These are phyloP conservation scores for Tolypocladium endophyticum DNA, from an alignment of 2,329 filamentous ascomycete species.

Conservation along the genomic window DNA sequence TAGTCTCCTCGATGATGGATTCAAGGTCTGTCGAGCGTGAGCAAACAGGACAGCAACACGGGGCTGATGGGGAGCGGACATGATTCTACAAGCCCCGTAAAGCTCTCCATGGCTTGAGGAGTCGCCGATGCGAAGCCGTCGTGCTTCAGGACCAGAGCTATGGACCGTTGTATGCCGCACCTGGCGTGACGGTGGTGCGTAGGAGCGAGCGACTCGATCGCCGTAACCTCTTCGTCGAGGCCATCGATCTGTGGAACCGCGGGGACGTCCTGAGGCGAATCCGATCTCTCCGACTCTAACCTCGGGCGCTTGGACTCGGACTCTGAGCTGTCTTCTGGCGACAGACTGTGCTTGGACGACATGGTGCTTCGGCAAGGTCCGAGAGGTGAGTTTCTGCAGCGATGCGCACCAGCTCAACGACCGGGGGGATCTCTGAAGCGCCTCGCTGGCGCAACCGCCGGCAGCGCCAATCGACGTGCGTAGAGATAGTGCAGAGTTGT, in stretches of 20 bases:
- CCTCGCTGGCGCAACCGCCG: neutral
- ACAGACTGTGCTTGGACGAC: constrained; percentile 27
- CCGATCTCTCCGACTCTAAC: neutral
- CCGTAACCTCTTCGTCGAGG: too few relatives aligned
- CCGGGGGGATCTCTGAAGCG: neutral
- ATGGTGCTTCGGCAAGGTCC: constrained; percentile 7
- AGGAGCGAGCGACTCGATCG: constrained; percentile 10
- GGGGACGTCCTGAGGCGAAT: neutral
- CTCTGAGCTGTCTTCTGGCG: constrained; percentile 15
- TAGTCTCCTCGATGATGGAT: constrained; percentile 37
- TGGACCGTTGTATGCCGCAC: constrained; percentile 38
- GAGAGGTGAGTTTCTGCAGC: neutral
- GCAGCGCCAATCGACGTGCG: neutral
- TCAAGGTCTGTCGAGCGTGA: constrained; percentile 31
- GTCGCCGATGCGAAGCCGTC: constrained; percentile 47
- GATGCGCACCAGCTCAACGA: too few relatives aligned
- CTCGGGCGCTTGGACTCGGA: constrained; percentile 20
- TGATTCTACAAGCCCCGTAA: constrained; percentile 43
- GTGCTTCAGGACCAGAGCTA: constrained; percentile 43
- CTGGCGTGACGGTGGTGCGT: constrained; percentile 23
- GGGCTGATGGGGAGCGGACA: constrained; percentile 27
- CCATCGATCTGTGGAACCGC: neutral
- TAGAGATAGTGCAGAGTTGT: neutral
- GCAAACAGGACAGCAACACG: neutral
- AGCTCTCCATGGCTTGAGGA: constrained; percentile 47